Evolutionary conservation across 2,329 filamentous ascomycete species (phyloP).

Genomic region (Juglanconis juglandina): DNA sequence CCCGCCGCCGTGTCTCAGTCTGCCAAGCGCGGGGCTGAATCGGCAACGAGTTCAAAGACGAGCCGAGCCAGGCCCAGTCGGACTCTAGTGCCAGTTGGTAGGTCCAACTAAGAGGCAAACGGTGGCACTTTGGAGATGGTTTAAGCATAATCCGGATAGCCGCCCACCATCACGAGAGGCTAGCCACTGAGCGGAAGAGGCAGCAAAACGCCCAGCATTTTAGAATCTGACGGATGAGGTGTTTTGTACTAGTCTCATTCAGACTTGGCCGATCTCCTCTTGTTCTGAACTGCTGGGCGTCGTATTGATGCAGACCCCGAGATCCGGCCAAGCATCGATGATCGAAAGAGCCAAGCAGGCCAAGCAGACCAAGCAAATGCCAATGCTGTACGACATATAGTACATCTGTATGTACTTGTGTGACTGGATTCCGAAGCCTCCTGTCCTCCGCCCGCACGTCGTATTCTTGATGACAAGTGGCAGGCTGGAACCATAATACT

Average conservation of each 20-base stretch:
- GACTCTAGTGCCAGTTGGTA: too few species aligned
- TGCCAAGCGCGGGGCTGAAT: too few species aligned
- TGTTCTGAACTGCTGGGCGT: background rate
- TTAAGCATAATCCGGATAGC: background rate
- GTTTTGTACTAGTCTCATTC: background rate
- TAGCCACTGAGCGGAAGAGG: background rate
- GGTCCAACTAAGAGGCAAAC: too few species aligned
- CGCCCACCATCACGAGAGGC: background rate
- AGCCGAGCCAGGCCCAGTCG: background rate
- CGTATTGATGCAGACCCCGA: background rate
- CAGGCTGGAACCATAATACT: too few species aligned
- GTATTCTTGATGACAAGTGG: too few species aligned
- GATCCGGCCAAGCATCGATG: background rate
- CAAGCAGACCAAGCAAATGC: constrained; percentile 14
- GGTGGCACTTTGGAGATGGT: background rate
- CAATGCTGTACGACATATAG: constrained; percentile 1
- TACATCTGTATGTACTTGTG: background rate
- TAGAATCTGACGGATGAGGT: background rate
- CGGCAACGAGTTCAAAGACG: background rate
- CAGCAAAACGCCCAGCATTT: background rate
- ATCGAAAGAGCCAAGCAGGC: constrained; percentile 8
- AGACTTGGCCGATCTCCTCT: background rate
- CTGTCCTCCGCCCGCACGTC: too few species aligned
- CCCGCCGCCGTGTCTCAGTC: too few species aligned
- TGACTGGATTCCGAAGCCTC: background rate